These are phyloP conservation scores for Calophaca sinica DNA, from an alignment of 306 rosid species.

Conservation along the genomic window DNA sequence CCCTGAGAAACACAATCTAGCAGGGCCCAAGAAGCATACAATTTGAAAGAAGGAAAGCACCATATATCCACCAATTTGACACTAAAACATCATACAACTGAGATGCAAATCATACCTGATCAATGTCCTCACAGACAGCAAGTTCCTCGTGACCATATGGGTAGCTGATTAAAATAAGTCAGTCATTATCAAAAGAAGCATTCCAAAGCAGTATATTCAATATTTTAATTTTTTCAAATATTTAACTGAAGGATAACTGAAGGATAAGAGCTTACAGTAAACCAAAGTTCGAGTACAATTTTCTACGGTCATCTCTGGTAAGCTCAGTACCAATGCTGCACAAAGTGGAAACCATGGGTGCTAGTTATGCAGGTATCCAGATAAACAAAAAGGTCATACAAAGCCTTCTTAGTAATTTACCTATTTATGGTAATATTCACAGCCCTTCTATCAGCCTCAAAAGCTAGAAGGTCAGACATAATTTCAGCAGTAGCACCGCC, in stretches of 20 bases:
- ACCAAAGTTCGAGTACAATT: conserved; percentile 92
- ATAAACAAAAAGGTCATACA: neutral
- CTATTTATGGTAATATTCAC: conserved; percentile 94
- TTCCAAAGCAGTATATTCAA: conserved; percentile 36
- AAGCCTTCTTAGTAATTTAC: conserved; percentile 50
- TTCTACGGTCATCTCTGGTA: conserved; percentile 94
- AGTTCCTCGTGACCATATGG: conserved; percentile 99
- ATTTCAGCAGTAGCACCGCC: conserved; percentile 98
- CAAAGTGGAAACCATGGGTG: conserved; percentile 37
- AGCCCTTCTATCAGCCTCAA: conserved; percentile 99
- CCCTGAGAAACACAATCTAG: conserved; percentile 9
- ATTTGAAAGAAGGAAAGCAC: conserved; percentile 26
- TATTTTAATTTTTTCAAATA: conserved; percentile 11
- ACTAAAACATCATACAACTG: conserved; percentile 16
- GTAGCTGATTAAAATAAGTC: conserved; percentile 60
- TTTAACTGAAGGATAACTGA: conserved; percentile 8
- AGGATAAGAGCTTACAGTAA: conserved; percentile 74
- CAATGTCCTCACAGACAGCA: conserved; percentile 92
- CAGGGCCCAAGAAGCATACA: conserved; percentile 12
- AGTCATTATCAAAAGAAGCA: conserved; percentile 31
- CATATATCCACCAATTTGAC: conserved; percentile 19
- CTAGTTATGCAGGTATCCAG: conserved; percentile 23
- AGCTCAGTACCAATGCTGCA: conserved; percentile 98
- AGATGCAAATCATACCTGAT: conserved; percentile 73
- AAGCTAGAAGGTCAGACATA: conserved; percentile 97